Conservation (phyloP, 768 basidiomycete species). For the Termitomyces titanicus region DNA sequence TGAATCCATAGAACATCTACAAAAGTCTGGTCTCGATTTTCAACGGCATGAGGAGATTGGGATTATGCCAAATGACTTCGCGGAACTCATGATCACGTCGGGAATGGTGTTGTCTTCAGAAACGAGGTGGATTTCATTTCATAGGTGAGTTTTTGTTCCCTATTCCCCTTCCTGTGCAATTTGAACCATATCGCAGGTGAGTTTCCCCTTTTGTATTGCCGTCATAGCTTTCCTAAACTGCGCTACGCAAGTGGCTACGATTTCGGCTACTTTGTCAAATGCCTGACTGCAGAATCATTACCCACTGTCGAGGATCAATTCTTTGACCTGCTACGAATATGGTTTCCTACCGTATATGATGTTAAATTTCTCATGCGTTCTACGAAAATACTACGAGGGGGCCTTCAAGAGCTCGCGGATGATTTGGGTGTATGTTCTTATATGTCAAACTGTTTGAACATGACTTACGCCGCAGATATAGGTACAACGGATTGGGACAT, state of each 20-base stretch:
- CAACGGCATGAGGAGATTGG: constrained; percentile 90
- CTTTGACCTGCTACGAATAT: constrained; percentile 80
- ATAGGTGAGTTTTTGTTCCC: constrained; percentile 61
- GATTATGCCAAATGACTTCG: constrained; percentile 91
- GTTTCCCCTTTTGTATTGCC: background rate
- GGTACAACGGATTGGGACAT: constrained; percentile 86
- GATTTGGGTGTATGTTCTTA: constrained; percentile 76
- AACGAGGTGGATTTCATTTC: constrained; percentile 96
- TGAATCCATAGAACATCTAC: constrained; percentile 92
- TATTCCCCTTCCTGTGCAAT: background rate
- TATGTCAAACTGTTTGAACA: constrained; percentile 13
- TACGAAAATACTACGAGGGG: constrained; percentile 83
- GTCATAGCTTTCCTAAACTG: background rate
- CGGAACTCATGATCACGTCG: constrained; percentile 94
- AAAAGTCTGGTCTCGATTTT: constrained; percentile 95
- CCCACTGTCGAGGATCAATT: constrained; percentile 89
- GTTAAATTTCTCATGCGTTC: constrained; percentile 95
- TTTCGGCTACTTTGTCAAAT: constrained; percentile 97
- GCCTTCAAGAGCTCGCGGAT: constrained; percentile 92
- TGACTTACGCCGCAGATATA: constrained; percentile 23
- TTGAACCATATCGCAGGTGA: background rate
- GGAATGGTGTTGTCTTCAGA: constrained; percentile 88
- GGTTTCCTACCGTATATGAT: constrained; percentile 97
- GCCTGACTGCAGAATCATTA: constrained; percentile 81
- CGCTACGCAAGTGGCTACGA: constrained; percentile 82